Base-by-base conservation (phyloP, 495 filamentous ascomycete species). In the Penicillium coprophilum region DNA sequence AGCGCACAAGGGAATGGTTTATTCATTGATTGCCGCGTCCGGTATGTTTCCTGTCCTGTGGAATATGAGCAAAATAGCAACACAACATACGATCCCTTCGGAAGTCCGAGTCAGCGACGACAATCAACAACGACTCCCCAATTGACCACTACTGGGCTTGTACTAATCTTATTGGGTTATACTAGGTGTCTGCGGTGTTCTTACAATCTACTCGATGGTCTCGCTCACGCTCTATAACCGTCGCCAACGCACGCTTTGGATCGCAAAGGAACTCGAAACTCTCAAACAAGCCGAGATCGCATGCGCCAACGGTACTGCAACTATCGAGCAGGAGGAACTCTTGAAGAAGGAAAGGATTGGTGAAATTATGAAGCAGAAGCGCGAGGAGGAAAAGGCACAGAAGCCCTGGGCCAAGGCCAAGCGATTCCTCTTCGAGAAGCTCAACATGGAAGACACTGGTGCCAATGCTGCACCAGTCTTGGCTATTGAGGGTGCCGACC, bases 171-270 rank as follows among this genome's bases (percentile, higher is more conserved):
- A 13, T 2, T 20, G 30, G 10, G 11, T 47, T 30, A 15, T 47
- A 47, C 15, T 63, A 93, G 91, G 85, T 50, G 67, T 96, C 61
- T 83, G 85, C 58, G 85, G 81, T 60, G 81, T 86, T 50, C 81
- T 93, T 36, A 90, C 89, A 20, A 78, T 85, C 53, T 94, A 91
- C 76, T 87, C 93, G 7, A 80, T 92, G 50, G 81, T 82, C 65
- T 92, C 96, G 71, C 89, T 98, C 84, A 83, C 94, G 28, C 69
- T 90, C 41, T 89, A 93, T 76, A 97, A 96, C 77, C 87, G 90
- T 39, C 77, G 80, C 45, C 84, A 87, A 71, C 79, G 80, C 49
- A 75, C 74, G 56, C 84, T 90, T 54, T 92, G 75, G 75, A 69
- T 86, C 70, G 81, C 85, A 67, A 79, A 80, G 47, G 77, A 87